Percentiles rank a stretch among this genome's conserved stretches.
phyloP scores from a whole-genome alignment of 1,284 basidiomycete genomes.

The Tilletia caries region DNA sequence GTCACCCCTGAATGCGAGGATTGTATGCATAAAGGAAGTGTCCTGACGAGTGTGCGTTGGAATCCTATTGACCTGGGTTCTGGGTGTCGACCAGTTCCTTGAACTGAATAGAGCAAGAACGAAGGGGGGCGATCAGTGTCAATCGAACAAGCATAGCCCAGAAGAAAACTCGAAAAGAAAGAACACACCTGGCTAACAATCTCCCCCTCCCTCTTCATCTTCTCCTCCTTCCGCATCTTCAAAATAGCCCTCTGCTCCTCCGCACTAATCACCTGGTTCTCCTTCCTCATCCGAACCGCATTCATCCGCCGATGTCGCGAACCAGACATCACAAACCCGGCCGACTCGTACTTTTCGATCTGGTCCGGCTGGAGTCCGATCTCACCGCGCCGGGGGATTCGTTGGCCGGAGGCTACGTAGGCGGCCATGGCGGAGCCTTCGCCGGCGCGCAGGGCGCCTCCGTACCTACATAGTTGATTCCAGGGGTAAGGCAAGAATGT shows the following conservation, averaged over 20 bases:
- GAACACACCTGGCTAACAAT: constrained; percentile 52
- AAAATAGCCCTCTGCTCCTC: constrained; percentile 94
- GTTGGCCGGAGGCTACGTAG: constrained; percentile 80
- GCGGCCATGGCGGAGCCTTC: constrained; percentile 97
- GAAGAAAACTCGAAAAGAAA: background rate
- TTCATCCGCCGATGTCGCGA: constrained; percentile 79
- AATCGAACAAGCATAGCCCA: background rate
- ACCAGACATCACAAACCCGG: constrained; percentile 98
- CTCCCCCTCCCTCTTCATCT: constrained; percentile 74
- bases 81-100: constrained; percentile 39
- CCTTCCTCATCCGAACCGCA: constrained; percentile 93
- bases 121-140: background rate
- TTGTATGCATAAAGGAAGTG: too few species aligned
- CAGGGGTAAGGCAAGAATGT: constrained; percentile 19
- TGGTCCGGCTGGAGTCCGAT: constrained; percentile 83
- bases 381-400: constrained; percentile 96
- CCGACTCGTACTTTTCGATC: constrained; percentile 79
- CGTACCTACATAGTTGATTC: constrained; percentile 62
- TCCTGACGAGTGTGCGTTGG: too few species aligned
- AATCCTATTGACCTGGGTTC: constrained; percentile 8
- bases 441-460: constrained; percentile 80
- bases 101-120: constrained; percentile 28
- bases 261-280: constrained; percentile 91
- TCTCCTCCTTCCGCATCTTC: constrained; percentile 88
- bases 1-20: too few species aligned